phyloP scores from a whole-genome alignment of 2,329 filamentous ascomycete species.

The Uncinocarpus reesii region DNA sequence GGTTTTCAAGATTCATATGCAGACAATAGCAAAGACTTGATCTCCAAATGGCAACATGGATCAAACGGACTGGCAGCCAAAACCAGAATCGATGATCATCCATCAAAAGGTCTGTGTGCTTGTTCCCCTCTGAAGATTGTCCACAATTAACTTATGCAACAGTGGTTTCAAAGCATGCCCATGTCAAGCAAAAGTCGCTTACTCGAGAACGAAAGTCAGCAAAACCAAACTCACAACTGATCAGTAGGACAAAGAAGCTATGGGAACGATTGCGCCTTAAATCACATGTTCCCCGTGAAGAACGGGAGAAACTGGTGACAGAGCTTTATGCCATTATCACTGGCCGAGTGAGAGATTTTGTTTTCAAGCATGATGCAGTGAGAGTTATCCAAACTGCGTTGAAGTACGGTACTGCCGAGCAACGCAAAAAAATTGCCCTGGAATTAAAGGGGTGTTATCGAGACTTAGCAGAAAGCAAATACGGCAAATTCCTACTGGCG shows the following conservation, averaged over 20 bases:
- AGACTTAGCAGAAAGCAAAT: constrained; percentile 82
- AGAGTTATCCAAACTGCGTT: constrained; percentile 91
- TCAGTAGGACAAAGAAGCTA: constrained; percentile 84
- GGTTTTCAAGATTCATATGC: too few relatives aligned
- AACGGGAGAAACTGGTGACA: constrained; percentile 73
- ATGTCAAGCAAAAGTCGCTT: constrained; percentile 84
- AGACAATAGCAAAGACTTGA: too few relatives aligned
- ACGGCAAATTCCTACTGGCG: constrained; percentile 93
- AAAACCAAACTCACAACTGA: constrained; percentile 84
- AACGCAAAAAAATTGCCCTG: constrained; percentile 73
- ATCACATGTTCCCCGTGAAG: constrained; percentile 81
- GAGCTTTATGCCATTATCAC: constrained; percentile 89
- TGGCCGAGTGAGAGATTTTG: constrained; percentile 84
- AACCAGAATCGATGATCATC: too few relatives aligned
- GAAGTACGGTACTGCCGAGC: constrained; percentile 81
- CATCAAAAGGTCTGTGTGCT: too few relatives aligned
- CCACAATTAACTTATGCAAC: constrained; percentile 35
- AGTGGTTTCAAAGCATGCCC: constrained; percentile 69
- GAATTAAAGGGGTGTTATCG: constrained; percentile 80
- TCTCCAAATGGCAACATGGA: too few relatives aligned
- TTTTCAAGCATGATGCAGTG: constrained; percentile 97
- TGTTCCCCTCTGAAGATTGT: too few relatives aligned
- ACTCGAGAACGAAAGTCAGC: constrained; percentile 80
- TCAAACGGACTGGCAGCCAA: too few relatives aligned
- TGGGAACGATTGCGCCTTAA: constrained; percentile 92